Conservation (phyloP, 148 eudicot species). For the Rhododendron ferrugineum region DNA sequence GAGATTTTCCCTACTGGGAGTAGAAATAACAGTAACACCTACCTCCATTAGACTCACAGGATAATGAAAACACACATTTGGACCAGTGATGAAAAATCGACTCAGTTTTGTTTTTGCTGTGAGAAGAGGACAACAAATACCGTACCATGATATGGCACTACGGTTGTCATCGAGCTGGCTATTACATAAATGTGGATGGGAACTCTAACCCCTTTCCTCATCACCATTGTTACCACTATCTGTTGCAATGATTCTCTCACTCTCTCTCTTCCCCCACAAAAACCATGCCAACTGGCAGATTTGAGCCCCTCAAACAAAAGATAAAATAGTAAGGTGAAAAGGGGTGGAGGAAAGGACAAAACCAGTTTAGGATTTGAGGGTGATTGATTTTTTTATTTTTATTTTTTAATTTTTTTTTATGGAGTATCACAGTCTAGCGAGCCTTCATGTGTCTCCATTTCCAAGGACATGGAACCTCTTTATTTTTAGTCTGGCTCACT, state of each 20-base stretch:
- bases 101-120: not conserved
- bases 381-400: slow-evolving; percentile 16
- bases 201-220: slow-evolving; percentile 6
- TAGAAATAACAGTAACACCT: not conserved
- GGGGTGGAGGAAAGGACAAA: slow-evolving; percentile 36
- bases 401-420: not conserved
- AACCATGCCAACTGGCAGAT: slow-evolving; percentile 58
- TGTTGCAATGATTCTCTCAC: slow-evolving; percentile 11
- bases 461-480: not conserved
- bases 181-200: slow-evolving; percentile 21
- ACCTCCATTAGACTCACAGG: not conserved
- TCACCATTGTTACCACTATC: slow-evolving; percentile 17
- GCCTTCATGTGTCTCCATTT: not conserved
- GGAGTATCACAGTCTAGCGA: not conserved
- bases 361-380: slow-evolving; percentile 33
- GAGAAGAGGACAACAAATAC: not conserved
- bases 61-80: not conserved
- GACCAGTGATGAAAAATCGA: not conserved
- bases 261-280: slow-evolving; percentile 6
- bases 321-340: slow-evolving; percentile 28
- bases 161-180: slow-evolving; percentile 26
- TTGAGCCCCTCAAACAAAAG: slow-evolving; percentile 33
- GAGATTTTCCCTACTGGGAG: not conserved
- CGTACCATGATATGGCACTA: not conserved
- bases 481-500: not conserved